phyloP scores from a whole-genome alignment of 768 basidiomycete species.

The Termitomyces sp. region DNA sequence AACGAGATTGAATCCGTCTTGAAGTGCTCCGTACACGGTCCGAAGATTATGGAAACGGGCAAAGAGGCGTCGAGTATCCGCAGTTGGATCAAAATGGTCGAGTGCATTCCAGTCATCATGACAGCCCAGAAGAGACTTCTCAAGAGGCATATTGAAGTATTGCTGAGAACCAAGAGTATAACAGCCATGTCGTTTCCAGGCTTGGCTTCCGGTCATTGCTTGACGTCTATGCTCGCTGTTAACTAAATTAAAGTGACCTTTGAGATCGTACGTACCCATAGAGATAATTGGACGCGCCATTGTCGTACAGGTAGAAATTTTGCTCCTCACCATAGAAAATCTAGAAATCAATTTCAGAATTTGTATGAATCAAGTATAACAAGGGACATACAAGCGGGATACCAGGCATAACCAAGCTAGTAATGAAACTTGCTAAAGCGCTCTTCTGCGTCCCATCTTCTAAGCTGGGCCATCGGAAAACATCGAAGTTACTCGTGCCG shows the following conservation, averaged over 20 bases:
- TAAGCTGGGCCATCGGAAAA: slow-evolving; percentile 90
- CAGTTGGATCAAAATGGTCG: slow-evolving; percentile 92
- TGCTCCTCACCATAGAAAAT: slow-evolving; percentile 93
- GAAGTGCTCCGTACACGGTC: slow-evolving; percentile 62
- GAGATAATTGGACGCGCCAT: slow-evolving; percentile 88
- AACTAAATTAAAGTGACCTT: background rate
- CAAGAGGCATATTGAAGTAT: slow-evolving; percentile 92
- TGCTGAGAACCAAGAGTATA: slow-evolving; percentile 87
- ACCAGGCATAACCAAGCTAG: slow-evolving; percentile 81
- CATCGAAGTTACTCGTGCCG: slow-evolving; percentile 92
- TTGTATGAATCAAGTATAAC: background rate
- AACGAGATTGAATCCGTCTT: slow-evolving; percentile 85
- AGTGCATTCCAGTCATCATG: slow-evolving; percentile 89
- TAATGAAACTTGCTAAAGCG: slow-evolving; percentile 75
- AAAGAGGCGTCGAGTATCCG: slow-evolving; percentile 71
- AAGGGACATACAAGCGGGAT: slow-evolving; percentile 60
- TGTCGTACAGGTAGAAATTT: slow-evolving; percentile 83
- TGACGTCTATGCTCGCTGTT: slow-evolving; percentile 61
- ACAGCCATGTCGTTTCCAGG: slow-evolving; percentile 94
- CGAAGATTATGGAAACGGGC: slow-evolving; percentile 73
- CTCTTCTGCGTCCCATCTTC: slow-evolving; percentile 80
- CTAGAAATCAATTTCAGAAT: slow-evolving; percentile 27
- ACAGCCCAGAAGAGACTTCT: slow-evolving; percentile 77
- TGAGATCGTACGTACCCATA: slow-evolving; percentile 55
- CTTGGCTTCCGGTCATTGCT: slow-evolving; percentile 79